Percentiles rank a stretch among this genome's conserved stretches.
phyloP scores from a whole-genome alignment of 345 rosid species.

The Murraya paniculata region DNA sequence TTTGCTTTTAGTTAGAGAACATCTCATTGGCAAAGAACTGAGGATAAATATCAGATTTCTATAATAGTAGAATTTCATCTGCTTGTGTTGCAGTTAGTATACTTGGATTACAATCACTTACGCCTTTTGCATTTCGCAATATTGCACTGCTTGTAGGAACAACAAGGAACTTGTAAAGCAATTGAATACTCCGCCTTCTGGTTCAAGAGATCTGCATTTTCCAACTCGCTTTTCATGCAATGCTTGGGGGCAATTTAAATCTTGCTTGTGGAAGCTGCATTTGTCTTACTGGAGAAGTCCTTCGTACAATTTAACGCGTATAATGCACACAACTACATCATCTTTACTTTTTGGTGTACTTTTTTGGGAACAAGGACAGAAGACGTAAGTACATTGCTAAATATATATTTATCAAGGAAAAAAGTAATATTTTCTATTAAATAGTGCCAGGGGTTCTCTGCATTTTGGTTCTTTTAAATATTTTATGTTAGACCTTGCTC shows the following conservation, averaged over 20 bases:
- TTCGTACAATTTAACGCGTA: constrained; percentile 58
- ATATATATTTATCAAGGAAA: too few relatives aligned
- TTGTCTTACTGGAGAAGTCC: constrained; percentile 91
- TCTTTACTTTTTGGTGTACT: constrained; percentile 60
- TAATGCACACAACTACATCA: constrained; percentile 26
- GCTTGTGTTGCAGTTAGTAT: neutral
- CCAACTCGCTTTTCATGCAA: constrained; percentile 48
- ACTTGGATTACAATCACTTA: neutral
- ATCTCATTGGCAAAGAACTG: too few relatives aligned
- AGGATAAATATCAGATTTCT: too few relatives aligned
- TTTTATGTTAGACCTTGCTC: too few relatives aligned
- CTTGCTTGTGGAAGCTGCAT: constrained; percentile 74
- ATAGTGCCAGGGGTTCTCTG: too few relatives aligned
- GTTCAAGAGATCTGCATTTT: constrained; percentile 58
- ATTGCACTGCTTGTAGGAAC: constrained; percentile 24
- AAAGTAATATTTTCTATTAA: too few relatives aligned
- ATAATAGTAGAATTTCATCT: too few relatives aligned
- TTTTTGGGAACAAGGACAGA: constrained; percentile 67
- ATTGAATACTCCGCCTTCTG: constrained; percentile 39
- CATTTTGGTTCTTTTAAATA: too few relatives aligned
- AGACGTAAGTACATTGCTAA: constrained; percentile 42
- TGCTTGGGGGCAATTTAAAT: constrained; percentile 64
- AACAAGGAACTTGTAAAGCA: constrained; percentile 47
- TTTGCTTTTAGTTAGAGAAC: too few relatives aligned
- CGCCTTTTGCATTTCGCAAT: neutral